Evolutionary conservation across 768 basidiomycete species (phyloP).

Genomic region (Paxillus ammoniavirescens): DNA sequence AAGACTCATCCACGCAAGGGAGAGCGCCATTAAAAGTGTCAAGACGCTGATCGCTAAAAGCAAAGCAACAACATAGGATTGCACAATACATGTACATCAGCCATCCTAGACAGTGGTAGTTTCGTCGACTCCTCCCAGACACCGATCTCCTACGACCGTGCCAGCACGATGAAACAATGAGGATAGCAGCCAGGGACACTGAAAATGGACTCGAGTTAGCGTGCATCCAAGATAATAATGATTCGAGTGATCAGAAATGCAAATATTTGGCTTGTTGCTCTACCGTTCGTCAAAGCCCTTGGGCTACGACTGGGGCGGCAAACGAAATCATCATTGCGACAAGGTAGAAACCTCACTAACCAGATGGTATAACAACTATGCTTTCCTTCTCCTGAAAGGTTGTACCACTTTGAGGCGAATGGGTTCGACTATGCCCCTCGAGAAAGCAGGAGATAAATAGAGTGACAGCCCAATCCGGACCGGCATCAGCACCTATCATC

Average conservation of each 20-base stretch:
- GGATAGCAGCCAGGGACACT: neutral
- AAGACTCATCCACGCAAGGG: conserved; percentile 66
- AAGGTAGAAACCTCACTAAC: conserved; percentile 30
- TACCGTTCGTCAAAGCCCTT: conserved; percentile 60
- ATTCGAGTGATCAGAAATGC: conserved; percentile 52
- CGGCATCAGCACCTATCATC: conserved; percentile 67
- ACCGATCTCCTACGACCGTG: no score
- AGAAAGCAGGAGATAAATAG: conserved; percentile 72
- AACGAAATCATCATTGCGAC: conserved; percentile 54
- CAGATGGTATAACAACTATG: neutral
- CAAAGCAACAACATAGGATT: conserved; percentile 3
- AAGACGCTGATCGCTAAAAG: conserved; percentile 52
- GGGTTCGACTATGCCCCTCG: conserved; percentile 64
- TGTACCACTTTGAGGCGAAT: conserved; percentile 35
- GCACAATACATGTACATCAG: neutral
- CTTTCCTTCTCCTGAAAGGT: conserved; percentile 12
- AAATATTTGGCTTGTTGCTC: conserved; percentile 66
- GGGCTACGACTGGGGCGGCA: conserved; percentile 79
- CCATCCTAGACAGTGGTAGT: neutral
- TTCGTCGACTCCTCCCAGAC: no score
- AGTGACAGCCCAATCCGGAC: conserved; percentile 69
- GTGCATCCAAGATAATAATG: neutral
- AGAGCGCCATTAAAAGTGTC: conserved; percentile 64
- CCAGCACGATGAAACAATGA: neutral
- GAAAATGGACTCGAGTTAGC: conserved; percentile 9